Evolutionary conservation across 108 stramenopile genomes (phyloP).

Genomic region (Discostella pseudostelligera): DNA sequence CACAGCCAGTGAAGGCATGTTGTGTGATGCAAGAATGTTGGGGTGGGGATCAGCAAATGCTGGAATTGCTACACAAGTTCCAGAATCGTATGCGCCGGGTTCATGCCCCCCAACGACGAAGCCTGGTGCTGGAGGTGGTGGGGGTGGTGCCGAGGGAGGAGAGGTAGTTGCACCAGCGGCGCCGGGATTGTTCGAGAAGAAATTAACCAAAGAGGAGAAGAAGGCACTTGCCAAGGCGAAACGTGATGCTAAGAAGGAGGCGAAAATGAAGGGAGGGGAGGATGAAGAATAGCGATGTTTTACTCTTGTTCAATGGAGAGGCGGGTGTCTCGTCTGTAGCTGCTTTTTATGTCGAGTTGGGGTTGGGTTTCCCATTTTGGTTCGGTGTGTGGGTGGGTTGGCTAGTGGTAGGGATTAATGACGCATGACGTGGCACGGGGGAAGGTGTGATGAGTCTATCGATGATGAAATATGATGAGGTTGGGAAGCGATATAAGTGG

Average conservation of each 20-base stretch:
- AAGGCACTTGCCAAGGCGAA: conserved; percentile 78
- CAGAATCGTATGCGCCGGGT: conserved; percentile 60
- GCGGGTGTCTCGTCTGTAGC: too few species aligned
- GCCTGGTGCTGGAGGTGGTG: conserved; percentile 47
- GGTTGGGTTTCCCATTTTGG: too few species aligned
- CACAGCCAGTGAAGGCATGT: conserved; percentile 75
- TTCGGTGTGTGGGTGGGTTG: too few species aligned
- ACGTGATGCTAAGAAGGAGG: conserved; percentile 63
- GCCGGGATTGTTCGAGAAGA: conserved; percentile 76
- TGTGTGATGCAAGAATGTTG: conserved; percentile 89
- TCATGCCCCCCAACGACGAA: conserved; percentile 68
- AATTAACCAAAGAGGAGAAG: conserved; percentile 91
- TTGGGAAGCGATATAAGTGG: too few species aligned
- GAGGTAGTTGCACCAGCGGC: conserved; percentile 9
- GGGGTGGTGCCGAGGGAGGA: background rate
- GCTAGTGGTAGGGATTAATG: too few species aligned
- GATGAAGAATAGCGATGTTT: background rate
- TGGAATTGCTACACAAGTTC: conserved; percentile 81
- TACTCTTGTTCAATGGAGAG: too few species aligned
- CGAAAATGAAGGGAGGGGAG: conserved; percentile 19
- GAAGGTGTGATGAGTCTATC: too few species aligned
- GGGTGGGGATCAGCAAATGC: conserved; percentile 78
- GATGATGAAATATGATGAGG: too few species aligned
- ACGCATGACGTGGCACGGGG: too few species aligned
- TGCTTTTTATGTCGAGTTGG: too few species aligned